Percentiles rank a stretch among this genome's conserved stretches.
phyloP scores from a whole-genome alignment of 768 basidiomycete genomes.

The Coprinopsis sp. region DNA sequence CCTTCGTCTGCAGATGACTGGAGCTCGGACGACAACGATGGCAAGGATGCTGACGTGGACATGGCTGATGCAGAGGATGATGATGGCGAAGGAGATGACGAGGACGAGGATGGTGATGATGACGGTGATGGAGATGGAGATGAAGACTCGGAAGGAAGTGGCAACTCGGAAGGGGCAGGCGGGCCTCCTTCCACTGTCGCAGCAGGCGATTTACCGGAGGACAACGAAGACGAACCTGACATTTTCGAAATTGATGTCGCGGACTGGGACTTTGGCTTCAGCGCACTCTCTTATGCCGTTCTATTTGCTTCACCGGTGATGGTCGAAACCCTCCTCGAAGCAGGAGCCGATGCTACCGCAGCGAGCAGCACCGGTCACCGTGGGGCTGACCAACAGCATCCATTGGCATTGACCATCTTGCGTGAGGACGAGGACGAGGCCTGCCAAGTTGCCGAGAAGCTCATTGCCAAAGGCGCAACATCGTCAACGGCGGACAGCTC shows the following conservation, averaged over 20 bases:
- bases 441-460: constrained; percentile 32
- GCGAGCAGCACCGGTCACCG: constrained; percentile 24
- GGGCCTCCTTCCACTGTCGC: constrained; percentile 5
- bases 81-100: constrained; percentile 24
- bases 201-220: constrained; percentile 41
- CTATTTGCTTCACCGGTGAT: constrained; percentile 40
- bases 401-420: constrained; percentile 36
- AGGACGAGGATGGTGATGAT: constrained; percentile 20
- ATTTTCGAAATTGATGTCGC: constrained; percentile 48
- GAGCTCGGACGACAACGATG: constrained; percentile 41
- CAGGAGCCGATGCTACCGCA: constrained; percentile 42
- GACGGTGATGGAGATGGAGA: constrained; percentile 19
- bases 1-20: constrained; percentile 48
- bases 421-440: constrained; percentile 38
- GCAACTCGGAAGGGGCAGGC: constrained; percentile 15
- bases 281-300: constrained; percentile 48
- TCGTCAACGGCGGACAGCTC: constrained; percentile 36
- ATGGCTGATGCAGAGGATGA: constrained; percentile 24
- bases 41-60: constrained; percentile 29
- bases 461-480: constrained; percentile 37
- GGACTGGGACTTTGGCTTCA: constrained; percentile 59
- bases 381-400: constrained; percentile 26
- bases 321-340: constrained; percentile 42
- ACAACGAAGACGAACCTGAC: constrained; percentile 45
- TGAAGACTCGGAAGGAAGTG: constrained; percentile 8